Percentiles rank a stretch among this genome's conserved stretches.
These are phyloP conservation scores for Syzygium grande DNA, from an alignment of 345 rosid genomes.

Conservation along the genomic window DNA sequence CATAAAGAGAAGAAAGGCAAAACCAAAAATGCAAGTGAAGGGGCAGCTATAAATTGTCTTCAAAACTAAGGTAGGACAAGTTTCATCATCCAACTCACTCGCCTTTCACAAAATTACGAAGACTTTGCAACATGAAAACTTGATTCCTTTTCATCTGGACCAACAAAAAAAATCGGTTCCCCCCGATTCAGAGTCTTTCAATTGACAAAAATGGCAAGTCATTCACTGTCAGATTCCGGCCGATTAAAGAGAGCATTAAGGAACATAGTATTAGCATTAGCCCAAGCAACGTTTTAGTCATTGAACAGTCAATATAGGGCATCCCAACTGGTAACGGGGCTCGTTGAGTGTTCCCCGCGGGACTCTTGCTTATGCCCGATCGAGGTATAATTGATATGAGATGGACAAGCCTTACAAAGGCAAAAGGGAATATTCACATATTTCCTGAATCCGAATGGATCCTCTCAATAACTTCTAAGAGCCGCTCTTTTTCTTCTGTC, in stretches of 20 bases:
- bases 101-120: neutral
- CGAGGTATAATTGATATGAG: neutral
- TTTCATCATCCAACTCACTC: neutral
- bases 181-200: neutral
- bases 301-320: neutral
- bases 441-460: slow-evolving; percentile 31
- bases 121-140: neutral
- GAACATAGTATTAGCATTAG: neutral
- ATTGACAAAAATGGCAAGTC: neutral
- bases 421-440: slow-evolving; percentile 7
- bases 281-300: neutral
- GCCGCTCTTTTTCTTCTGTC: slow-evolving; percentile 53
- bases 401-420: neutral
- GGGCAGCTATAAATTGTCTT: neutral
- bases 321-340: neutral
- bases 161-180: neutral
- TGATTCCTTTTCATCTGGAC: neutral
- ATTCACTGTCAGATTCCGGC: neutral
- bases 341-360: neutral
- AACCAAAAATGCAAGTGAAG: neutral
- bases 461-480: slow-evolving; percentile 59
- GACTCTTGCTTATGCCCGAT: neutral
- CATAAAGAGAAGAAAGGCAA: neutral
- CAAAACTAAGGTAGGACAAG: neutral
- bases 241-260: neutral